Conservation (phyloP, 75 land plant species). For the Pinus tabuliformis region DNA sequence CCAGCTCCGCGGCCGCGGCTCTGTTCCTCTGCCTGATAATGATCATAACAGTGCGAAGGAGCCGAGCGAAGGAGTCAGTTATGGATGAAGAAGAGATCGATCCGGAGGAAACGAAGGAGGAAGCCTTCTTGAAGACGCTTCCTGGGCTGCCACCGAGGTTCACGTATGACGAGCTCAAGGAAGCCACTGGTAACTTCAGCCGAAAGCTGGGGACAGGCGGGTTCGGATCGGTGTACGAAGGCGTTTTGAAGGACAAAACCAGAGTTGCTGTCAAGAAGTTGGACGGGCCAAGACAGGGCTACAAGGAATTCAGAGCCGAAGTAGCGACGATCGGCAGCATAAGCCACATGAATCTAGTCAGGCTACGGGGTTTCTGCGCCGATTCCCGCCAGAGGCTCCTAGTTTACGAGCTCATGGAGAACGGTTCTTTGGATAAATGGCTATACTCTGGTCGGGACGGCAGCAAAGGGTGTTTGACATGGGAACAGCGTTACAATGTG, state of each 20-base stretch:
- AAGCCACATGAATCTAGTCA: too few relatives aligned
- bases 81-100: background rate
- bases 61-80: background rate
- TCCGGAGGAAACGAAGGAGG: conserved; percentile 7
- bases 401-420: too few relatives aligned
- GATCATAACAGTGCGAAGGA: background rate
- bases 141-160: conserved; percentile 26
- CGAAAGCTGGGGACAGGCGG: too few relatives aligned
- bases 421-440: conserved; percentile 21
- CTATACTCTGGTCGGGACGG: conserved; percentile 9
- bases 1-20: too few relatives aligned
- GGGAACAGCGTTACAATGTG: conserved; percentile 15
- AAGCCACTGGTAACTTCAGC: conserved; percentile 24
- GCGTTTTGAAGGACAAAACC: background rate
- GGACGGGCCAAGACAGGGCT: conserved; percentile 21
- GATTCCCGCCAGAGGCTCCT: too few relatives aligned
- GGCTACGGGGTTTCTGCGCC: too few relatives aligned
- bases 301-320: too few relatives aligned
- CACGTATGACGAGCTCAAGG: conserved; percentile 12
- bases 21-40: background rate
- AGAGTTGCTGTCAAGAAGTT: conserved; percentile 37
- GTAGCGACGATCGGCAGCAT: too few relatives aligned
- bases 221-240: too few relatives aligned
- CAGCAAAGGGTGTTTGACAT: background rate
- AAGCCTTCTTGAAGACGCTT: conserved; percentile 7